These are phyloP conservation scores for Scedosporium boydii DNA, from an alignment of 2,329 filamentous ascomycete genomes.

Conservation along the genomic window DNA sequence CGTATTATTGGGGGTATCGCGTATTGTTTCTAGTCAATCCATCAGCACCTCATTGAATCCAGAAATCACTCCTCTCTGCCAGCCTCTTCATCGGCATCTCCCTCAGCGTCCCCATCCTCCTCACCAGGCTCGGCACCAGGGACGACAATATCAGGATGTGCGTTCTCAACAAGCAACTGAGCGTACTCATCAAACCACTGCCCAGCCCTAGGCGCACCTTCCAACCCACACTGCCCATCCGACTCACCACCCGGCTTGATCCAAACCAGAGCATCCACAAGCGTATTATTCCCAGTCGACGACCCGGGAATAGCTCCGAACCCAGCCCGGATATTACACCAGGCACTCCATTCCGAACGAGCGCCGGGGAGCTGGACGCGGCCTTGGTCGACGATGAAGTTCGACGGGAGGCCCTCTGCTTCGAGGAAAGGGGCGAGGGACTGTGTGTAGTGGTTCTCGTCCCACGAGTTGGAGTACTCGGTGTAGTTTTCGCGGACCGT, in stretches of 20 bases:
- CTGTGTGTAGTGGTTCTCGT: conserved; percentile 29
- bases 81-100: too few species aligned
- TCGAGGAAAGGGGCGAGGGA: conserved; percentile 27
- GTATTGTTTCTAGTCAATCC: too few species aligned
- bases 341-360: conserved; percentile 29
- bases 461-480: conserved; percentile 27
- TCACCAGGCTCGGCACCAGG: background rate
- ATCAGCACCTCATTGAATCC: too few species aligned
- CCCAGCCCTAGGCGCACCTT: conserved; percentile 27
- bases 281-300: conserved; percentile 19
- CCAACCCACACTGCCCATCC: conserved; percentile 28
- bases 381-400: conserved; percentile 36
- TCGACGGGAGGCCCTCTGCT: conserved; percentile 26
- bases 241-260: conserved; percentile 35
- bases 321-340: conserved; percentile 34
- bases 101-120: background rate
- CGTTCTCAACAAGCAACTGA: conserved; percentile 29
- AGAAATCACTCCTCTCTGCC: too few species aligned
- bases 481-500: conserved; percentile 28
- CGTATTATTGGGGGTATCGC: too few species aligned
- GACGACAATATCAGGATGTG: conserved; percentile 13
- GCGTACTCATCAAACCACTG: conserved; percentile 32
- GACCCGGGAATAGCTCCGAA: conserved; percentile 28
- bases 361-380: conserved; percentile 26
- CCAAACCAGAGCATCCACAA: conserved; percentile 34